Conservation (phyloP, 2,329 filamentous ascomycete genomes). For the Ascomycota sp. region DNA sequence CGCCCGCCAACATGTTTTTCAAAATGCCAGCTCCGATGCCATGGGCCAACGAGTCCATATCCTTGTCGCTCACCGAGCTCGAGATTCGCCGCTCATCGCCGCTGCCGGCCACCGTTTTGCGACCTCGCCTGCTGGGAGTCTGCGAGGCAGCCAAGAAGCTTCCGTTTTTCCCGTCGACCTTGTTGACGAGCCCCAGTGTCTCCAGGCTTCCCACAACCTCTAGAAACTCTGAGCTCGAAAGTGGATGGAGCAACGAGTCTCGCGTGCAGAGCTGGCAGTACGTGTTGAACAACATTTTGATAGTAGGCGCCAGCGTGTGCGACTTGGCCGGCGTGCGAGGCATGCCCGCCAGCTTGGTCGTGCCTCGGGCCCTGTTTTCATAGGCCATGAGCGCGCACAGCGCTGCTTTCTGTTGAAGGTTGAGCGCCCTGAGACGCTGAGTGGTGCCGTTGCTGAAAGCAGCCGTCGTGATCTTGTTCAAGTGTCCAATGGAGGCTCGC, state of each 20-base stretch:
- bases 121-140: slow-evolving; percentile 51
- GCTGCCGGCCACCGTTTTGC: slow-evolving; percentile 30
- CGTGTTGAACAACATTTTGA: slow-evolving; percentile 67
- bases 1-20: slow-evolving; percentile 39
- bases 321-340: slow-evolving; percentile 39
- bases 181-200: slow-evolving; percentile 61
- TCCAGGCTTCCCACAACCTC: slow-evolving; percentile 83
- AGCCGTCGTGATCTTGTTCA: slow-evolving; percentile 76
- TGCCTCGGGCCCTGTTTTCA: slow-evolving; percentile 49
- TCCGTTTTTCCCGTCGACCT: slow-evolving; percentile 47
- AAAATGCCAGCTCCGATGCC: slow-evolving; percentile 40
- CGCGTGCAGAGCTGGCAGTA: slow-evolving; percentile 68
- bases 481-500: slow-evolving; percentile 70
- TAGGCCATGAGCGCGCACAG: slow-evolving; percentile 73
- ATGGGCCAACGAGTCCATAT: slow-evolving; percentile 52
- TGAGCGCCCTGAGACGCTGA: slow-evolving; percentile 69
- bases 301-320: slow-evolving; percentile 46
- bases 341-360: slow-evolving; percentile 19
- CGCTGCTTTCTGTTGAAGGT: slow-evolving; percentile 90
- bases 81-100: slow-evolving; percentile 60
- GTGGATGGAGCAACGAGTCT: slow-evolving; percentile 74
- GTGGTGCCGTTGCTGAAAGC: slow-evolving; percentile 78
- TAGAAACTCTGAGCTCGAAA: slow-evolving; percentile 81
- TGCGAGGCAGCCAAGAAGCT: slow-evolving; percentile 39
- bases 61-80: slow-evolving; percentile 61